A percentile compares a stretch with the other conserved stretches of the same genome.
phyloP scores from a whole-genome alignment of 192 early-diverging fungal species.

The Allomyces arbusculus region DNA sequence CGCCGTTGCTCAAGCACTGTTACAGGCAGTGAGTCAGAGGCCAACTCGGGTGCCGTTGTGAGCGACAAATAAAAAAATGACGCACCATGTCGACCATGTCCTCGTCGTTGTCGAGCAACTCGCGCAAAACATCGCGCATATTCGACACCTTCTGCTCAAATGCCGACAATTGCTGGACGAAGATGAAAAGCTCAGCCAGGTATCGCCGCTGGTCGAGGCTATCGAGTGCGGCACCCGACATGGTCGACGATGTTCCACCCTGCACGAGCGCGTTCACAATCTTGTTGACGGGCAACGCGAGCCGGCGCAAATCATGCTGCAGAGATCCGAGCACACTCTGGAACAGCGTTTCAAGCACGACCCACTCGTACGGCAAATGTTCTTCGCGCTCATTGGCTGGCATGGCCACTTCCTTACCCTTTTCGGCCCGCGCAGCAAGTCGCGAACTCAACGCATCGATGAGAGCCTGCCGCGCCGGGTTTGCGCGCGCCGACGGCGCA shows the following conservation, averaged over 20 bases:
- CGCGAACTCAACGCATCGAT: neutral
- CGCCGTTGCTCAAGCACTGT: neutral
- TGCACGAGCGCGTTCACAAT: conserved; percentile 44
- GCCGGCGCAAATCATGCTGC: neutral
- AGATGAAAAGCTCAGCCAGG: neutral
- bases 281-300: conserved; percentile 11
- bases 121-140: conserved; percentile 57
- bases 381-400: neutral
- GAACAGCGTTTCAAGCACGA: conserved; percentile 6
- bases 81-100: neutral
- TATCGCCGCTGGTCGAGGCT: neutral
- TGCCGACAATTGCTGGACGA: conserved; percentile 29
- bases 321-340: conserved; percentile 19
- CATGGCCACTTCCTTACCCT: neutral
- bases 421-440: neutral
- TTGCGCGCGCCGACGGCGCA: neutral
- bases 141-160: conserved; percentile 55
- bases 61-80: neutral
- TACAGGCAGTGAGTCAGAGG: neutral
- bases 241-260: neutral
- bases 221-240: neutral
- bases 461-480: neutral
- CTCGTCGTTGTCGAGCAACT: conserved; percentile 39
- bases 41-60: too few relatives aligned
- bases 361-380: neutral